Conservation (phyloP, 1,284 basidiomycete species). For the Termitomyces sp. region DNA sequence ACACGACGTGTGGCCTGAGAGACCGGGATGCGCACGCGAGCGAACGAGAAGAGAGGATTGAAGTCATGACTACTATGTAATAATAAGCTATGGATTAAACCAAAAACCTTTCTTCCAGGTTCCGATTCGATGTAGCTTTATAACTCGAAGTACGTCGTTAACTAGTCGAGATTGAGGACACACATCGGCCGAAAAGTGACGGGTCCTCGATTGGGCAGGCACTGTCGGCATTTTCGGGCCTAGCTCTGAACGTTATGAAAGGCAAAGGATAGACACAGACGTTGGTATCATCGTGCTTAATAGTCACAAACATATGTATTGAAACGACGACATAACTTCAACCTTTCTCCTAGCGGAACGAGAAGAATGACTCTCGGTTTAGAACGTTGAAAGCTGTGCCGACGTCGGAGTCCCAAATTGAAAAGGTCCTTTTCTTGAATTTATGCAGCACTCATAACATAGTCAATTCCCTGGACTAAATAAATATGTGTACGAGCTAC, state of each 20-base stretch:
- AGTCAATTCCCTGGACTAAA: no score
- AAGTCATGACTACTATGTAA: not conserved
- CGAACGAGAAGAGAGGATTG: not conserved
- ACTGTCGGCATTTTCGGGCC: not conserved
- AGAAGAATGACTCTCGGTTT: not conserved
- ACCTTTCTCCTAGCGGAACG: no score
- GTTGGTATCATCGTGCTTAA: not conserved
- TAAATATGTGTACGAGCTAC: no score
- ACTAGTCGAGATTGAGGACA: not conserved
- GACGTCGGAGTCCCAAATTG: not conserved
- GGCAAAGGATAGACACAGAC: not conserved
- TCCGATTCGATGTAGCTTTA: not conserved
- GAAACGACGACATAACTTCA: no score
- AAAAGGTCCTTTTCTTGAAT: no score
- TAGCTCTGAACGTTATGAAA: not conserved
- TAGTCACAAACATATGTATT: not conserved
- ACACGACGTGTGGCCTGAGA: conserved; percentile 3
- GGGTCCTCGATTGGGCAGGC: not conserved
- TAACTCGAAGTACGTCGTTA: not conserved
- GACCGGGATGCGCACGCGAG: not conserved
- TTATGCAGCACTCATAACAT: no score
- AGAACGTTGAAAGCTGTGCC: not conserved
- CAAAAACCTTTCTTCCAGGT: not conserved
- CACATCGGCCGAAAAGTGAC: not conserved
- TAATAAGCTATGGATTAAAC: not conserved